phyloP scores from a whole-genome alignment of 441 rosid species.

The Arabidopsis lyrata region DNA sequence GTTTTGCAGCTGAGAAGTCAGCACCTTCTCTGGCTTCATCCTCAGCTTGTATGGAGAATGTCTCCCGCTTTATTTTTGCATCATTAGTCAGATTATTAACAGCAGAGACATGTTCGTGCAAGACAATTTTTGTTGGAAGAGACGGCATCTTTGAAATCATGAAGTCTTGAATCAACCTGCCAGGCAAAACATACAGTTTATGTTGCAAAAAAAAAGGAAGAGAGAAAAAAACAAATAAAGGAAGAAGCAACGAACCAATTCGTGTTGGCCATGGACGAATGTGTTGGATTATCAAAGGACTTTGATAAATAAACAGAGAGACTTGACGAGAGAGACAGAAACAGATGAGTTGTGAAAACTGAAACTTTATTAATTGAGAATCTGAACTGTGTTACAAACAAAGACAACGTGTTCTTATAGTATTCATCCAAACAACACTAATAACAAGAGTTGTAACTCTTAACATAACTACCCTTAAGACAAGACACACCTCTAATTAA shows the following conservation, averaged over 20 bases:
- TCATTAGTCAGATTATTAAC: slow-evolving; percentile 72
- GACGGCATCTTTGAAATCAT: slow-evolving; percentile 61
- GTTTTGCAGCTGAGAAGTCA: slow-evolving; percentile 85
- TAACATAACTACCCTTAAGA: too few relatives aligned
- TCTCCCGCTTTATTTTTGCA: slow-evolving; percentile 96
- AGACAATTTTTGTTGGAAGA: slow-evolving; percentile 62
- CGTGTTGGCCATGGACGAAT: slow-evolving; percentile 80
- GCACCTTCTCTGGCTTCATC: slow-evolving; percentile 73
- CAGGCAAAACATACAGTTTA: slow-evolving; percentile 37
- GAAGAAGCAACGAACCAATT: slow-evolving; percentile 63
- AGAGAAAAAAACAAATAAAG: neutral
- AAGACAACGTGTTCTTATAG: too few relatives aligned
- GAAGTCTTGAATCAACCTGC: slow-evolving; percentile 92
- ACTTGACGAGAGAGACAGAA: too few relatives aligned
- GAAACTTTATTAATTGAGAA: too few relatives aligned
- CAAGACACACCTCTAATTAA: too few relatives aligned
- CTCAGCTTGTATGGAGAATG: slow-evolving; percentile 75
- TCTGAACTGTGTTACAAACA: too few relatives aligned
- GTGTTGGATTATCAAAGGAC: too few relatives aligned
- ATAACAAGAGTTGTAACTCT: too few relatives aligned
- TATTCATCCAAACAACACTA: too few relatives aligned
- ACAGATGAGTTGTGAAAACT: too few relatives aligned
- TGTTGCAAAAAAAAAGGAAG: slow-evolving; percentile 22
- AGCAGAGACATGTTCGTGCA: slow-evolving; percentile 72
- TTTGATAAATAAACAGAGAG: too few relatives aligned